Evolutionary conservation across 1,139 yeast genomes (phyloP).

Genomic region (Debaryomyces sp.): DNA sequence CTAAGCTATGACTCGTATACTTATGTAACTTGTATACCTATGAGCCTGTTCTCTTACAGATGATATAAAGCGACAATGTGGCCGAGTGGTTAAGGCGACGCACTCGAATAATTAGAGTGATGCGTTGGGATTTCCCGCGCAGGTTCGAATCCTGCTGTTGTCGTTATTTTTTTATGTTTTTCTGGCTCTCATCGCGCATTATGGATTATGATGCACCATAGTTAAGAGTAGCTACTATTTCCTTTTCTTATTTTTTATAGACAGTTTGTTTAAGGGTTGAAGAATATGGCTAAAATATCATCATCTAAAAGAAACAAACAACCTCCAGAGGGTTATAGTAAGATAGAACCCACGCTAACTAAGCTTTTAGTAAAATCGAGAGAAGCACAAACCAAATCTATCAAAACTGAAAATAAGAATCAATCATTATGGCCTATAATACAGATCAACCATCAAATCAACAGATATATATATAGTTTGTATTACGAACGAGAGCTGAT

Average conservation of each 20-base stretch:
- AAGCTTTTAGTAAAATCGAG: constrained; percentile 65
- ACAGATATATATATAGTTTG: constrained; percentile 75
- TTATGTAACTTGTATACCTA: too few relatives aligned
- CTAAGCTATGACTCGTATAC: too few relatives aligned
- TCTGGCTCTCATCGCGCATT: constrained; percentile 5
- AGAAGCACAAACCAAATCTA: constrained; percentile 49
- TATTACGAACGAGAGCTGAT: constrained; percentile 72
- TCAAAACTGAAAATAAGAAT: constrained; percentile 38
- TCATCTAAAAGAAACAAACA: constrained; percentile 44
- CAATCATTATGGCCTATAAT: constrained; percentile 75
- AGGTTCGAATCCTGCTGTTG: constrained; percentile 91
- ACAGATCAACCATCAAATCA: constrained; percentile 71
- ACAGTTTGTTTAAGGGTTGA: background rate
- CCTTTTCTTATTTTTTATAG: background rate
- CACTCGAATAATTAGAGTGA: constrained; percentile 63
- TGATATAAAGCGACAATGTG: constrained; percentile 51
- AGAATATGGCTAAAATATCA: constrained; percentile 43
- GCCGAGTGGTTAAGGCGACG: constrained; percentile 84
- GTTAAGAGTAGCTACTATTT: background rate
- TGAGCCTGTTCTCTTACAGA: too few relatives aligned
- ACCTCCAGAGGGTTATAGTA: constrained; percentile 78
- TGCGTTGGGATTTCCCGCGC: constrained; percentile 87
- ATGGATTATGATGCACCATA: background rate
- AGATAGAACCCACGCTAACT: constrained; percentile 68
- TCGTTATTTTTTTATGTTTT: constrained; percentile 46